Evolutionary conservation across 2,329 filamentous ascomycete genomes (phyloP).

Genomic region (Fusarium chlamydosporum): DNA sequence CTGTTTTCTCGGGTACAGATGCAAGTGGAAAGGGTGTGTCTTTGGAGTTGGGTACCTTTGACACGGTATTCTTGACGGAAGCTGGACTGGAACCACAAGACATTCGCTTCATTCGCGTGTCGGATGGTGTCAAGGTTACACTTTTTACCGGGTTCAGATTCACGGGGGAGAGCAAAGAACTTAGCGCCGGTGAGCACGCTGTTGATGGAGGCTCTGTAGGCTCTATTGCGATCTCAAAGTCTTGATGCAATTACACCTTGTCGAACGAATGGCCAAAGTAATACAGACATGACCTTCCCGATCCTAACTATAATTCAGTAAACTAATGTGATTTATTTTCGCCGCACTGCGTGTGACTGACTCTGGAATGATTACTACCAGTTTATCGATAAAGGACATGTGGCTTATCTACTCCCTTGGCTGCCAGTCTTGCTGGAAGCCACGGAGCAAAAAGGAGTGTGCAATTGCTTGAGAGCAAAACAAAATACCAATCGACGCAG

Average conservation of each 20-base stretch:
- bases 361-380: no score
- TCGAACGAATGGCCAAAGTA: neutral
- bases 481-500: constrained; percentile 25
- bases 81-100: constrained; percentile 1
- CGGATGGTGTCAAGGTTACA: neutral
- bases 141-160: neutral
- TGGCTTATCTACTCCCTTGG: no score
- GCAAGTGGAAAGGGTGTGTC: constrained; percentile 1
- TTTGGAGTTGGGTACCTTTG: constrained; percentile 9
- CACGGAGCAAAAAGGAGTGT: neutral
- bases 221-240: neutral
- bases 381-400: no score
- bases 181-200: neutral
- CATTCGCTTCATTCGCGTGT: constrained; percentile 10
- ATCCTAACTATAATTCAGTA: no score
- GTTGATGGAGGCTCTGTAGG: constrained; percentile 7
- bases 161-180: neutral
- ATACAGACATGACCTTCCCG: no score
- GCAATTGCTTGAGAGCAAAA: neutral
- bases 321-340: no score
- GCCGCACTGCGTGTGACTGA: no score
- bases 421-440: no score
- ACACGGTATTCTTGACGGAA: constrained; percentile 11
- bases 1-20: neutral
- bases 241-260: neutral